These are phyloP conservation scores for Aureobasidium sp. DNA, from an alignment of 2,329 filamentous ascomycete genomes.

Conservation along the genomic window DNA sequence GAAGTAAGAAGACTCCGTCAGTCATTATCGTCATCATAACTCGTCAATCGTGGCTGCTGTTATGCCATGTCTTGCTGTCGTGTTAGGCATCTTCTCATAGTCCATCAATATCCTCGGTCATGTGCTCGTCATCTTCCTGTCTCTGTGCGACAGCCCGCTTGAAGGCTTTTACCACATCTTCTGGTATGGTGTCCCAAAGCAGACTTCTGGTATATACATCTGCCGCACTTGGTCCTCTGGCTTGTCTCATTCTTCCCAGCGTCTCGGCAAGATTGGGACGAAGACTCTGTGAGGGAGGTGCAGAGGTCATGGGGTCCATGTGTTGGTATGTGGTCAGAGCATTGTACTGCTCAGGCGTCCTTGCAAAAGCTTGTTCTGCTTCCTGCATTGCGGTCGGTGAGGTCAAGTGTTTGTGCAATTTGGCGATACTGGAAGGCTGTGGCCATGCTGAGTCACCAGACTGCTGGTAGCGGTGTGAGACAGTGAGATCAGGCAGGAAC, in stretches of 20 bases:
- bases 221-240: constrained; percentile 50
- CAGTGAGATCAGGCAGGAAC: background rate
- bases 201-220: constrained; percentile 90
- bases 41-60: background rate
- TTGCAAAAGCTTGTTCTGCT: constrained; percentile 78
- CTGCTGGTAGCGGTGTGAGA: background rate
- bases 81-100: background rate
- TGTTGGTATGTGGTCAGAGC: constrained; percentile 50
- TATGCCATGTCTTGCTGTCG: background rate
- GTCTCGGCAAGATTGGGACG: constrained; percentile 69
- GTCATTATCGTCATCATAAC: background rate
- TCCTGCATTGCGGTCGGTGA: constrained; percentile 73
- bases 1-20: background rate
- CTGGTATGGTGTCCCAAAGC: constrained; percentile 88
- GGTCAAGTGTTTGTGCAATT: constrained; percentile 40
- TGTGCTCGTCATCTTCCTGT: constrained; percentile 19
- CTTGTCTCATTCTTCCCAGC: constrained; percentile 67
- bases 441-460: background rate
- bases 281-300: constrained; percentile 36
- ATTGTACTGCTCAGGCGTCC: constrained; percentile 84
- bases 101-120: background rate
- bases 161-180: constrained; percentile 87
- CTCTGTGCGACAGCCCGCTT: constrained; percentile 81
- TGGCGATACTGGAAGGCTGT: constrained; percentile 26
- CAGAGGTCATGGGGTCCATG: background rate